These are phyloP conservation scores for Starmera stellimalicola DNA, from an alignment of 1,139 yeast species.

Conservation along the genomic window DNA sequence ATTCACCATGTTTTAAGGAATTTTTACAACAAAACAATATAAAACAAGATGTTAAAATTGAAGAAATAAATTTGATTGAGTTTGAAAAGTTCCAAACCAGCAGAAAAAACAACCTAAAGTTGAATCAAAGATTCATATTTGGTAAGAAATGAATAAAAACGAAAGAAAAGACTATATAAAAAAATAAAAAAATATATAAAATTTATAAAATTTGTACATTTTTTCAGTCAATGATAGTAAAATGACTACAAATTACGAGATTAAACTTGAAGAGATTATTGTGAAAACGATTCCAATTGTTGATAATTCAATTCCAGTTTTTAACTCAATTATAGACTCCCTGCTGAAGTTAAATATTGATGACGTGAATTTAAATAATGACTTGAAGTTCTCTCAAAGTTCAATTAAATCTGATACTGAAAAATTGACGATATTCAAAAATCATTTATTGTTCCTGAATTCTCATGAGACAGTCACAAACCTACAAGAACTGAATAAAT, in stretches of 20 bases:
- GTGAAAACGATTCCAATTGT: no score
- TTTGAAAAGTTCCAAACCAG: background rate
- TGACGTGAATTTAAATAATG: no score
- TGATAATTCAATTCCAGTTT: no score
- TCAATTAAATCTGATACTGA: no score
- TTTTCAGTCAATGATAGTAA: no score
- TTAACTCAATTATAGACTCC: no score
- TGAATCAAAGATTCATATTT: conserved; percentile 1
- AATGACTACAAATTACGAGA: no score
- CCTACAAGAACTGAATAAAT: conserved; percentile 12
- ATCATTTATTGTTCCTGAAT: conserved; percentile 13
- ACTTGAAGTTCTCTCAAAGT: no score
- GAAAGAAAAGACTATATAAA: background rate
- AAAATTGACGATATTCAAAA: conserved; percentile 9
- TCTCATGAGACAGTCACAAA: conserved; percentile 17
- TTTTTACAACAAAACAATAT: background rate
- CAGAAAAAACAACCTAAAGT: conserved; percentile 1
- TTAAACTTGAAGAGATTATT: no score
- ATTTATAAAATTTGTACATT: no score
- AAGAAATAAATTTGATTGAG: background rate
- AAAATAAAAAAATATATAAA: no score
- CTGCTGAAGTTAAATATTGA: no score
- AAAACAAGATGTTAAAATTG: background rate
- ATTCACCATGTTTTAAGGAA: background rate
- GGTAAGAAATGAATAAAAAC: background rate